Conservation (phyloP, 2,329 filamentous ascomycete genomes). For the Hypoxylon sp. region DNA sequence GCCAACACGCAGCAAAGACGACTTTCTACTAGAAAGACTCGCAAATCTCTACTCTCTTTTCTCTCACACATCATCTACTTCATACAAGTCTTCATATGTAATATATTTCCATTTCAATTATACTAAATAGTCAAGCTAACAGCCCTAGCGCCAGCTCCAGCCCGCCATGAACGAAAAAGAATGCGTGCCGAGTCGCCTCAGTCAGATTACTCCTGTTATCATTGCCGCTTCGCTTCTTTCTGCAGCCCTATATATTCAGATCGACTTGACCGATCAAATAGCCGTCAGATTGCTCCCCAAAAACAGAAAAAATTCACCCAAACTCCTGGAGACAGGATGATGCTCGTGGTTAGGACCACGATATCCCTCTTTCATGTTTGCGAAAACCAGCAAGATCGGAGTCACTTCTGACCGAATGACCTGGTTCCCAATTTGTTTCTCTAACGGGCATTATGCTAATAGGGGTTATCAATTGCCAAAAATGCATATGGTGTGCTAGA, state of each 20-base stretch:
- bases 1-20: background rate
- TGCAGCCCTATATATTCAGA: slow-evolving; percentile 13
- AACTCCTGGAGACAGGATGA: slow-evolving; percentile 17
- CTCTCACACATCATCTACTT: background rate
- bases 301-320: slow-evolving; percentile 8
- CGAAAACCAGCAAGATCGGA: slow-evolving; percentile 3
- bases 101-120: slow-evolving; percentile 23
- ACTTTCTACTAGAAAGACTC: background rate
- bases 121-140: slow-evolving; percentile 16
- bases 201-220: slow-evolving; percentile 11
- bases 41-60: background rate
- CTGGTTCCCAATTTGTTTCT: slow-evolving; percentile 13
- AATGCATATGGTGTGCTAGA: slow-evolving; percentile 15
- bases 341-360: slow-evolving; percentile 23
- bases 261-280: background rate
- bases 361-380: slow-evolving; percentile 3
- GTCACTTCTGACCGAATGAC: slow-evolving; percentile 10
- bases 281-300: slow-evolving; percentile 5
- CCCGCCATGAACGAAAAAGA: slow-evolving; percentile 23
- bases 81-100: background rate
- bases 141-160: background rate
- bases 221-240: slow-evolving; percentile 5
- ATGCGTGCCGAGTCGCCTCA: slow-evolving; percentile 18
- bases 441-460: slow-evolving; percentile 16
- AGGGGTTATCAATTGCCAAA: slow-evolving; percentile 5